These are phyloP conservation scores for Cyclotella sp. DNA, from an alignment of 108 stramenopile genomes.

Conservation along the genomic window DNA sequence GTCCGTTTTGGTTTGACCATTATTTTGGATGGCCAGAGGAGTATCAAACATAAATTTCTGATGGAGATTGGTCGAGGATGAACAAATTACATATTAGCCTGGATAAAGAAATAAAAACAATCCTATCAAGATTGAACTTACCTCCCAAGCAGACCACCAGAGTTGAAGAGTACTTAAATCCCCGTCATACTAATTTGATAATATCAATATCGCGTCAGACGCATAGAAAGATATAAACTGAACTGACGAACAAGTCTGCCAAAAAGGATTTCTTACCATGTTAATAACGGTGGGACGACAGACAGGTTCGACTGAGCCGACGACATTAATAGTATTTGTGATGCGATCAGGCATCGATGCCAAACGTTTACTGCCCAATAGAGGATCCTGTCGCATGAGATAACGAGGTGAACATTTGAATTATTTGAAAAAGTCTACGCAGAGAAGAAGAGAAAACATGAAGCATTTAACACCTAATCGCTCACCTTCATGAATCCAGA, in stretches of 20 bases:
- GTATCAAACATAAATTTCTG: conserved; percentile 88
- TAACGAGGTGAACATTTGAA: too few relatives aligned
- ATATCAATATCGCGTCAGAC: too few relatives aligned
- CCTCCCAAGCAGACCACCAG: conserved; percentile 92
- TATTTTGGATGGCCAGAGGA: conserved; percentile 62
- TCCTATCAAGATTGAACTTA: too few relatives aligned
- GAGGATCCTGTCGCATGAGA: conserved; percentile 46
- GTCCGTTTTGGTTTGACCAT: conserved; percentile 59
- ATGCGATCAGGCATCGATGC: conserved; percentile 96
- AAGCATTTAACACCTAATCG: too few relatives aligned
- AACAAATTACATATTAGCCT: too few relatives aligned
- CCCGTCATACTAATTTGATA: conserved; percentile 54
- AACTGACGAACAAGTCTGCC: too few relatives aligned
- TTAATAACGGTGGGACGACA: conserved; percentile 95
- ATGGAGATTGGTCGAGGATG: too few relatives aligned
- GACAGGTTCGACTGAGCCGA: conserved; percentile 58
- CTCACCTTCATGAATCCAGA: conserved; percentile 75
- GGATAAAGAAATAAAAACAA: too few relatives aligned
- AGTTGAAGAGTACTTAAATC: conserved; percentile 65
- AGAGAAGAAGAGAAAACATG: too few relatives aligned
- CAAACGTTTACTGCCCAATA: conserved; percentile 88
- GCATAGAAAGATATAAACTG: too few relatives aligned
- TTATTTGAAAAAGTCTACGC: too few relatives aligned
- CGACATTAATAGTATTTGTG: conserved; percentile 91
- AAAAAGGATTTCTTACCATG: conserved; percentile 49